These are phyloP conservation scores for Penicillium alfredii DNA, from an alignment of 495 filamentous ascomycete genomes.

Conservation along the genomic window DNA sequence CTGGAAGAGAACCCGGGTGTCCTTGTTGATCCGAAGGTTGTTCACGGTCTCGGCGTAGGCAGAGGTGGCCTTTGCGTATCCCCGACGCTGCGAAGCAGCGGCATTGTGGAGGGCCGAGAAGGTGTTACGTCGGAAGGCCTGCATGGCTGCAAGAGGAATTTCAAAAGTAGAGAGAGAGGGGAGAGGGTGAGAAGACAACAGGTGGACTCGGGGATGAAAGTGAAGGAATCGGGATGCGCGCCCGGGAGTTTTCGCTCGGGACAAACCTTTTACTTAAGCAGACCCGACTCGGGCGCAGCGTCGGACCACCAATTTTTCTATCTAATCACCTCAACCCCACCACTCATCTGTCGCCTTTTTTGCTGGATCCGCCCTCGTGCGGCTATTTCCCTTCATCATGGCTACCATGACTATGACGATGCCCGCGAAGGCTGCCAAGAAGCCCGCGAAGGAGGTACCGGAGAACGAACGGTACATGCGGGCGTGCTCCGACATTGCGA, in stretches of 20 bases:
- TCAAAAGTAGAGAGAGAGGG: conserved; percentile 19
- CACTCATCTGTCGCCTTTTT: conserved; percentile 2
- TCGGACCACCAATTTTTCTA: conserved; percentile 28
- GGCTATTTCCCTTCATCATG: conserved; percentile 38
- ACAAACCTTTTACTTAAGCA: conserved; percentile 43
- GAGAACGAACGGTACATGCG: conserved; percentile 92
- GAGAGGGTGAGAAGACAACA: conserved; percentile 12
- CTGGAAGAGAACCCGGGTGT: conserved; percentile 94
- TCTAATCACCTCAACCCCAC: conserved; percentile 17
- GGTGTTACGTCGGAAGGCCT: conserved; percentile 49
- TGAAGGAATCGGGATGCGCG: conserved; percentile 27
- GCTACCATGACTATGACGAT: conserved; percentile 58
- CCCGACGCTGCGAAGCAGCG: conserved; percentile 50
- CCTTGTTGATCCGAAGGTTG: conserved; percentile 85
- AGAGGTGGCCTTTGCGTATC: conserved; percentile 61
- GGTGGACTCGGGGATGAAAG: conserved; percentile 18
- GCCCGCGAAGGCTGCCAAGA: conserved; percentile 48
- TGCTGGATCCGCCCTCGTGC: conserved; percentile 6
- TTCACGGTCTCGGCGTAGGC: conserved; percentile 76
- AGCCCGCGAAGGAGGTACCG: conserved; percentile 70
- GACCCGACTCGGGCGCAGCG: conserved; percentile 28
- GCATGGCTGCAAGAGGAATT: conserved; percentile 38
- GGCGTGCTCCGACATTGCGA: conserved; percentile 92
- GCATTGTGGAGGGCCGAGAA: conserved; percentile 44
- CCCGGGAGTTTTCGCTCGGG: conserved; percentile 38